These are phyloP conservation scores for Trypanosoma cruzi DNA, from an alignment of 208 protist species.

Conservation along the genomic window DNA sequence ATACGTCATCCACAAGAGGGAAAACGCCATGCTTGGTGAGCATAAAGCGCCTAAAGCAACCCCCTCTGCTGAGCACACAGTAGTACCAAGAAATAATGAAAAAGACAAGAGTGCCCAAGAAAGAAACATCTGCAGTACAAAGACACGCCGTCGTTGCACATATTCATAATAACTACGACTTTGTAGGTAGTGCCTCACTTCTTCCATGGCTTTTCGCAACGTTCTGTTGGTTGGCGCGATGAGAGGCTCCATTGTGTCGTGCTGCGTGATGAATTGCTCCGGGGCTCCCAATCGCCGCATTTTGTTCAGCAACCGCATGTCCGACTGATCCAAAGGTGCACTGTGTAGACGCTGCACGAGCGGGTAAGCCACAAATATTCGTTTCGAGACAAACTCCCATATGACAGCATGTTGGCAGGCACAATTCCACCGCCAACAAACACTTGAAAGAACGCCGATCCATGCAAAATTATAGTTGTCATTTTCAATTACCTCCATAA, in stretches of 20 bases:
- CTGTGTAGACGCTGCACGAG: slow-evolving; percentile 49
- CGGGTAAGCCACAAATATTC: slow-evolving; percentile 75
- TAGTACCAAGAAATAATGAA: slow-evolving; percentile 47
- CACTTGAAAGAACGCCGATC: slow-evolving; percentile 58
- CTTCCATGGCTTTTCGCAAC: slow-evolving; percentile 49
- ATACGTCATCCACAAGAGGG: slow-evolving; percentile 69
- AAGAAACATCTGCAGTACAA: slow-evolving; percentile 75
- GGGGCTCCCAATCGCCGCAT: slow-evolving; percentile 48
- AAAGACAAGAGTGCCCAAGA: slow-evolving; percentile 62
- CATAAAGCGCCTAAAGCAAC: slow-evolving; percentile 33
- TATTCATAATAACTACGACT: slow-evolving; percentile 70
- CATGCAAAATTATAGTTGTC: slow-evolving; percentile 46
- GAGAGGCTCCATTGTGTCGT: slow-evolving; percentile 42
- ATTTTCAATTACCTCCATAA: slow-evolving; percentile 62
- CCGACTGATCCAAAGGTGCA: slow-evolving; percentile 45
- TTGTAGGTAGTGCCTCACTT: slow-evolving; percentile 55
- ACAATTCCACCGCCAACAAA: slow-evolving; percentile 58
- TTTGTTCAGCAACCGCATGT: slow-evolving; percentile 44
- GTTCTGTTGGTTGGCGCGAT: slow-evolving; percentile 42
- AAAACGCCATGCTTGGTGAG: slow-evolving; percentile 40
- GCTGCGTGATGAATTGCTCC: slow-evolving; percentile 46
- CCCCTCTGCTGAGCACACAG: slow-evolving; percentile 57
- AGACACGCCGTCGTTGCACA: slow-evolving; percentile 58
- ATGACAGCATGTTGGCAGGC: slow-evolving; percentile 61
- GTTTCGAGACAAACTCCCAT: slow-evolving; percentile 72